These are phyloP conservation scores for Azolla pinnata DNA, from an alignment of 75 land plant genomes.

Conservation along the genomic window DNA sequence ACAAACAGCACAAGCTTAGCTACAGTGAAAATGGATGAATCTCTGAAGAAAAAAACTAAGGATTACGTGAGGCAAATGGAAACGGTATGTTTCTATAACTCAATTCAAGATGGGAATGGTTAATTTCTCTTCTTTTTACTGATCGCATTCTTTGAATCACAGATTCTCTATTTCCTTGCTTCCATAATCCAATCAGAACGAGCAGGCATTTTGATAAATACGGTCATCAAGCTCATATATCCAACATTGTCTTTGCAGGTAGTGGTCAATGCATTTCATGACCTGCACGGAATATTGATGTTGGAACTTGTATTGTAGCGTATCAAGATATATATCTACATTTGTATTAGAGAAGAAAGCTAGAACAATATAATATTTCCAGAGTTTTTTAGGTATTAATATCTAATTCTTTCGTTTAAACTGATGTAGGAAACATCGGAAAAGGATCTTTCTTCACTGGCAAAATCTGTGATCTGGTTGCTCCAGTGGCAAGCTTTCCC, in stretches of 20 bases:
- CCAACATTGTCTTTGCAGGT: conserved; percentile 33
- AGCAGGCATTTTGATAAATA: conserved; percentile 19
- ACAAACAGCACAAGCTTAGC: neutral
- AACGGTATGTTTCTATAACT: neutral
- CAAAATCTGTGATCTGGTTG: conserved; percentile 15
- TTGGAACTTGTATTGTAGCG: neutral
- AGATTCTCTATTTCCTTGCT: conserved; percentile 24
- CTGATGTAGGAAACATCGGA: conserved; percentile 40
- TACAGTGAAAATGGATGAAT: neutral
- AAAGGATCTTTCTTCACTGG: conserved; percentile 30
- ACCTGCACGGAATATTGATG: too few relatives aligned
- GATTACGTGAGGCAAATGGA: conserved; percentile 3
- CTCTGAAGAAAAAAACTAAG: neutral
- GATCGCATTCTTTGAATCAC: neutral
- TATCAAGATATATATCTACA: too few relatives aligned
- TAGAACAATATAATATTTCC: too few relatives aligned
- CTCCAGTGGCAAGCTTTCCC: conserved; percentile 28
- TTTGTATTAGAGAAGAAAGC: too few relatives aligned
- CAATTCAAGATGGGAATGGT: too few relatives aligned
- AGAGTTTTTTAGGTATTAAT: too few relatives aligned
- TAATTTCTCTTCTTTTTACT: neutral
- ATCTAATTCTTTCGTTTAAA: too few relatives aligned
- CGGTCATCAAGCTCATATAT: conserved; percentile 19
- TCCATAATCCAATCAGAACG: conserved; percentile 26
- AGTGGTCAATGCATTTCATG: too few relatives aligned